phyloP scores from a whole-genome alignment of 2,329 filamentous ascomycete species.

The Rutstroemia sp. region DNA sequence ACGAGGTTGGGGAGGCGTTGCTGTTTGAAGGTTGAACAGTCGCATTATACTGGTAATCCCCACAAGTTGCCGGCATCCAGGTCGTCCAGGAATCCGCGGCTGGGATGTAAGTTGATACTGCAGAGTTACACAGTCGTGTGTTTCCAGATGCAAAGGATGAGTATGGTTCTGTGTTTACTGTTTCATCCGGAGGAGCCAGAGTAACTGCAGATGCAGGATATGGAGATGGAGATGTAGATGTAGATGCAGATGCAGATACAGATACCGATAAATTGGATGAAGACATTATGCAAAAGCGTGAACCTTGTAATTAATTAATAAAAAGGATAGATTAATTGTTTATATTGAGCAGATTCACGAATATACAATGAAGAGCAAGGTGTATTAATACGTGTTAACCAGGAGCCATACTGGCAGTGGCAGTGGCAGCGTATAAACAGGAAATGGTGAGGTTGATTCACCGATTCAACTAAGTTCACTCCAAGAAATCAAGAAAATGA shows the following conservation, averaged over 20 bases:
- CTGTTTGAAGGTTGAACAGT: not conserved
- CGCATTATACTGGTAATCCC: not conserved
- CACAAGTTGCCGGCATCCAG: constrained; percentile 4
- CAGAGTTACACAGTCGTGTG: constrained; percentile 3
- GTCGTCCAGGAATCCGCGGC: constrained; percentile 2
- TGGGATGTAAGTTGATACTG: constrained; percentile 2
- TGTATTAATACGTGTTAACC: not conserved
- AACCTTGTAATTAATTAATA: not conserved
- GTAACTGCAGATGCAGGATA: not conserved
- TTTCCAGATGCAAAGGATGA: not conserved
- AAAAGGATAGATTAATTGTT: not conserved
- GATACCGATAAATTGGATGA: not conserved
- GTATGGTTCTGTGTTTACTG: not conserved
- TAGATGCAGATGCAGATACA: not conserved
- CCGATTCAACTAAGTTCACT: no score
- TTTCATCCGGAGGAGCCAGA: not conserved
- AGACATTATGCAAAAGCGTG: not conserved
- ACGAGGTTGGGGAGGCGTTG: not conserved
- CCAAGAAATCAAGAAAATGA: no score
- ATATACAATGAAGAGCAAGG: not conserved
- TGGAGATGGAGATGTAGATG: not conserved
- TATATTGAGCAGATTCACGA: not conserved
- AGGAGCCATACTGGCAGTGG: no score
- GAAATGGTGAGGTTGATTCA: no score
- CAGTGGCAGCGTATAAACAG: no score